Conservation (phyloP, 768 basidiomycete genomes). For the Kwoniella sp. region DNA sequence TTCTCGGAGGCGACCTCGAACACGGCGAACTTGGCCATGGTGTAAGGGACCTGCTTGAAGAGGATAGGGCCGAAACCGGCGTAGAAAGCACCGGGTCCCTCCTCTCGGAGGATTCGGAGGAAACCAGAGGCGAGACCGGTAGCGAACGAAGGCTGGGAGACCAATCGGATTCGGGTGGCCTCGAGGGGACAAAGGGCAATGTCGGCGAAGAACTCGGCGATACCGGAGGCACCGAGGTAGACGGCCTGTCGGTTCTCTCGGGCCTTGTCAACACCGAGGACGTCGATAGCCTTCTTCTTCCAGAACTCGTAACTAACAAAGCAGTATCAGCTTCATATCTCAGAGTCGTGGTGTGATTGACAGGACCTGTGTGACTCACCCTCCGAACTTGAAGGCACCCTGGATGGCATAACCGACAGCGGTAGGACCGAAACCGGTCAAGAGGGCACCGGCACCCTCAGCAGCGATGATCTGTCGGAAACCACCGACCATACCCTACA, state of each 20-base stretch:
- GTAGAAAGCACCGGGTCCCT: conserved; percentile 59
- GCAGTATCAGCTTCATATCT: not conserved
- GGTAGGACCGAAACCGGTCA: conserved; percentile 94
- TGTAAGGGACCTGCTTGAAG: conserved; percentile 84
- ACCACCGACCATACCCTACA: conserved; percentile 76
- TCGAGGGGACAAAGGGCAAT: conserved; percentile 93
- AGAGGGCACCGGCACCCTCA: conserved; percentile 85
- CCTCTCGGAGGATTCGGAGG: conserved; percentile 57
- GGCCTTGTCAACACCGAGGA: conserved; percentile 76
- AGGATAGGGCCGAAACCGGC: conserved; percentile 60
- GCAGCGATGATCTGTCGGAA: conserved; percentile 81
- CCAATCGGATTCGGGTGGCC: conserved; percentile 59
- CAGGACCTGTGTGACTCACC: conserved; percentile 56
- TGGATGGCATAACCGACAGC: conserved; percentile 91
- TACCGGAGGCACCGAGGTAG: conserved; percentile 92
- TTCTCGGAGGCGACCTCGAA: conserved; percentile 84
- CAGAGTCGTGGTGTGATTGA: not conserved
- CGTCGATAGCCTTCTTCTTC: conserved; percentile 90
- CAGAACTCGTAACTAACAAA: conserved; percentile 74
- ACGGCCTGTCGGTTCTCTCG: conserved; percentile 72
- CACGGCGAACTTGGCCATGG: conserved; percentile 98
- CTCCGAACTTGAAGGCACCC: conserved; percentile 98
- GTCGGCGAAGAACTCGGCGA: conserved; percentile 93
- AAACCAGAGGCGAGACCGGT: conserved; percentile 57
- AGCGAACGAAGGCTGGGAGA: conserved; percentile 59